Conservation (phyloP, 2,329 filamentous ascomycete species). For the Colletotrichum ledebouriae region DNA sequence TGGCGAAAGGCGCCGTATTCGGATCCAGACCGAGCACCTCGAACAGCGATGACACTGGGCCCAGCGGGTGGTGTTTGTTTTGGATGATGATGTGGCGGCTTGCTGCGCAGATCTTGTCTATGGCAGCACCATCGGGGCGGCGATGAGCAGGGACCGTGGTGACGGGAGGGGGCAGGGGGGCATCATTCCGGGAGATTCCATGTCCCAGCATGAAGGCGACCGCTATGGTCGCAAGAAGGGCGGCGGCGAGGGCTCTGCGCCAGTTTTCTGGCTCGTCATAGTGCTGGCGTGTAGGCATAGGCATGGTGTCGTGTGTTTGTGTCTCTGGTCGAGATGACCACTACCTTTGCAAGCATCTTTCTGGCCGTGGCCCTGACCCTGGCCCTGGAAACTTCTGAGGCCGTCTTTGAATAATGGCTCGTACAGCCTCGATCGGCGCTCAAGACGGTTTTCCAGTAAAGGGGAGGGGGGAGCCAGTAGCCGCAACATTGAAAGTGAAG, state of each 20-base stretch:
- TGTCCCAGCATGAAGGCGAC: not conserved
- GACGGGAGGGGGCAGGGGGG: not conserved
- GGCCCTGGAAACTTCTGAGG: too few species aligned
- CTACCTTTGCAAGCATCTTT: too few species aligned
- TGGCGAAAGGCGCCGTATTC: constrained; percentile 1
- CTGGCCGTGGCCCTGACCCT: too few species aligned
- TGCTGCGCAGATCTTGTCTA: constrained; percentile 8
- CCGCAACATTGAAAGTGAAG: too few species aligned
- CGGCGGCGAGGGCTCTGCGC: not conserved
- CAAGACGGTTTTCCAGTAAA: too few species aligned
- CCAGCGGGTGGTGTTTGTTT: not conserved
- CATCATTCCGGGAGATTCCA: not conserved
- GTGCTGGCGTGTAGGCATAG: not conserved
- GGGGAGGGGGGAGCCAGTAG: too few species aligned
- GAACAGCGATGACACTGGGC: constrained; percentile 1
- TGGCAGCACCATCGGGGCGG: not conserved
- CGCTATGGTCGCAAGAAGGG: not conserved
- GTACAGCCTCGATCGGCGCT: too few species aligned
- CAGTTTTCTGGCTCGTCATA: not conserved
- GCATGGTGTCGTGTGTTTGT: too few species aligned
- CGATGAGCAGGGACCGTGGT: not conserved
- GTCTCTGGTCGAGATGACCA: too few species aligned
- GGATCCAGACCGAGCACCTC: constrained; percentile 1
- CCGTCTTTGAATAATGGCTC: too few species aligned
- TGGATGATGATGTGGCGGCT: not conserved